A percentile compares a stretch with the other conserved stretches of the same genome.
These are phyloP conservation scores for Friedmanniomyces endolithicus DNA, from an alignment of 495 filamentous ascomycete genomes.

Conservation along the genomic window DNA sequence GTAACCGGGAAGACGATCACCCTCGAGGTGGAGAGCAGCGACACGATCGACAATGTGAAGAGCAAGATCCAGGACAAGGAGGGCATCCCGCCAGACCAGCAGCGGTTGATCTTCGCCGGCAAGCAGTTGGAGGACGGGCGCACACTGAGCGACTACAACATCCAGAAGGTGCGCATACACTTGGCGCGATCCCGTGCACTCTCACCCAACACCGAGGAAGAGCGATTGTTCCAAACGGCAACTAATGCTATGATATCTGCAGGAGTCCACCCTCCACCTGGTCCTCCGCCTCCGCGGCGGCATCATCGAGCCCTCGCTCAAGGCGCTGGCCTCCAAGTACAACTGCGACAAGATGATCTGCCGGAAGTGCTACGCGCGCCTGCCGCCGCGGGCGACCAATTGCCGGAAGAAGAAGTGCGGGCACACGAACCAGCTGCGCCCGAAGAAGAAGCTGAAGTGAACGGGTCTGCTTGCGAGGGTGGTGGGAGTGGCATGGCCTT, in stretches of 20 bases:
- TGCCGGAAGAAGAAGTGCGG: slow-evolving; percentile 99
- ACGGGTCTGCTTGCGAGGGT: neutral
- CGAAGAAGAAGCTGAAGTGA: slow-evolving; percentile 99
- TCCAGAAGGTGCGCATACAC: slow-evolving; percentile 74
- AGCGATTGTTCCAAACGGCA: too few species aligned
- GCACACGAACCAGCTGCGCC: slow-evolving; percentile 98
- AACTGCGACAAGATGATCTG: slow-evolving; percentile 99
- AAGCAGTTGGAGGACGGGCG: slow-evolving; percentile 99
- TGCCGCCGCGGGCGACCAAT: slow-evolving; percentile 96
- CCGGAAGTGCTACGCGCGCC: slow-evolving; percentile 99
- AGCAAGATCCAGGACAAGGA: slow-evolving; percentile 88
- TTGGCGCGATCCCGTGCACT: neutral
- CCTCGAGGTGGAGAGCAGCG: slow-evolving; percentile 71
- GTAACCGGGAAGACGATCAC: slow-evolving; percentile 88
- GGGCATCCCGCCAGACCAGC: slow-evolving; percentile 97
- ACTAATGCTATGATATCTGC: too few species aligned
- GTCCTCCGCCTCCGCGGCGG: slow-evolving; percentile 98
- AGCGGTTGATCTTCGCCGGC: slow-evolving; percentile 98
- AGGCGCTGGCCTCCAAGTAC: slow-evolving; percentile 96
- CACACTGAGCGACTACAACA: slow-evolving; percentile 98
- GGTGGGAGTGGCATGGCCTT: neutral
- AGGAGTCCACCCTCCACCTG: slow-evolving; percentile 98
- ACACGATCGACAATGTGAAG: slow-evolving; percentile 69
- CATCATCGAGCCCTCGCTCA: slow-evolving; percentile 98
- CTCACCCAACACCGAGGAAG: too few species aligned